These are phyloP conservation scores for Exutisphaerella laricina DNA, from an alignment of 2,329 filamentous ascomycete genomes.

Conservation along the genomic window DNA sequence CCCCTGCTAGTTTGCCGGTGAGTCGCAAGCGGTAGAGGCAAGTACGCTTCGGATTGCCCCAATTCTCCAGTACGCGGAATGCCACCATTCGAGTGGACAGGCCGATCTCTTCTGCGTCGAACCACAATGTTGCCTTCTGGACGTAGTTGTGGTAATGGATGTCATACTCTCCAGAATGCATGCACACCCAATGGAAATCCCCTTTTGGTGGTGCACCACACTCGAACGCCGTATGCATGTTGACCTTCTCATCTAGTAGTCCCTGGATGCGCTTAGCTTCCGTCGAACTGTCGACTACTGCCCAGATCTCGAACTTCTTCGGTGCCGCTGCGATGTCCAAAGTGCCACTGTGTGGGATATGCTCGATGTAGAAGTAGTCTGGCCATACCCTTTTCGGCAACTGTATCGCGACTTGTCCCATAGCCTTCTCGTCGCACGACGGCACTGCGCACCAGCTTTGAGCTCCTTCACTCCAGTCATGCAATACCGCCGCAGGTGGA, in stretches of 20 bases:
- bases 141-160: slow-evolving; percentile 38
- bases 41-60: slow-evolving; percentile 39
- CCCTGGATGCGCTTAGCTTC: slow-evolving; percentile 10
- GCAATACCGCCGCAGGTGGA: slow-evolving; percentile 49
- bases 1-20: slow-evolving; percentile 32
- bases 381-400: slow-evolving; percentile 36
- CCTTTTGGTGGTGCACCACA: slow-evolving; percentile 16
- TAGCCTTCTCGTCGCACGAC: slow-evolving; percentile 44
- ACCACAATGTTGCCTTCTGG: slow-evolving; percentile 37
- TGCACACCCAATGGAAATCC: slow-evolving; percentile 34
- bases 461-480: slow-evolving; percentile 68
- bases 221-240: slow-evolving; percentile 9
- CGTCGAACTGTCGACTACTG: slow-evolving; percentile 26
- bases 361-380: slow-evolving; percentile 41
- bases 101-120: slow-evolving; percentile 21
- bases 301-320: slow-evolving; percentile 43
- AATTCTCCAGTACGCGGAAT: slow-evolving; percentile 40
- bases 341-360: slow-evolving; percentile 38
- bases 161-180: slow-evolving; percentile 39
- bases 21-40: slow-evolving; percentile 45
- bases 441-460: slow-evolving; percentile 78
- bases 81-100: slow-evolving; percentile 34
- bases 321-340: slow-evolving; percentile 40
- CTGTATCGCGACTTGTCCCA: slow-evolving; percentile 59
- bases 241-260: slow-evolving; percentile 12